A percentile compares a stretch with the other conserved stretches of the same genome.
Evolutionary conservation across 1,284 basidiomycete species (phyloP).

Genomic region (Rhodotorula sp.): DNA sequence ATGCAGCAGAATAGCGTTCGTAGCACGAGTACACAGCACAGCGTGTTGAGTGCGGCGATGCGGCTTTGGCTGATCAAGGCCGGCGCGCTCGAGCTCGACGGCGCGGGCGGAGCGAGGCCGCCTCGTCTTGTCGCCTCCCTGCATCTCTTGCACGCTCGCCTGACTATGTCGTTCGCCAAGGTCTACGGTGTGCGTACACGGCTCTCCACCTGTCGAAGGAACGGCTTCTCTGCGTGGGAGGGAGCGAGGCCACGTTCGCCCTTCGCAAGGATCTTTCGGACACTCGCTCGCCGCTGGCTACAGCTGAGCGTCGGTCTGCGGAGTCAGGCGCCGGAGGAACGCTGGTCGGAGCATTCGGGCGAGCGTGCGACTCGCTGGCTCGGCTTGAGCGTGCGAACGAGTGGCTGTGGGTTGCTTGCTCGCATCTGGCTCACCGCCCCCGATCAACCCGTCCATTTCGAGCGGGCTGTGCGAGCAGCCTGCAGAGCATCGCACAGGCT

Average conservation of each 20-base stretch:
- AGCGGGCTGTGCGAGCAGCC: no score
- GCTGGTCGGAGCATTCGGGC: neutral
- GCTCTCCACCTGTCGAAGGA: neutral
- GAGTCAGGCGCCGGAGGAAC: no score
- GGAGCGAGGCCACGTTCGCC: neutral
- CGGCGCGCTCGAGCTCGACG: neutral
- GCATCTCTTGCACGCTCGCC: neutral
- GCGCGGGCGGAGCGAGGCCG: neutral
- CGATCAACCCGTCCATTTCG: no score
- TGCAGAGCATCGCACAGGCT: no score
- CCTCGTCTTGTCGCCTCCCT: neutral
- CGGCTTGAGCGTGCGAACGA: no score
- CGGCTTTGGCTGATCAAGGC: no score
- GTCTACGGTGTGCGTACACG: conserved; percentile 23
- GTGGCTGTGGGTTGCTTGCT: no score
- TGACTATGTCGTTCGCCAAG: conserved; percentile 20
- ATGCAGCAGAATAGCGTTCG: no score
- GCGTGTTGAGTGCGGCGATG: neutral
- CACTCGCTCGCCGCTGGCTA: neutral
- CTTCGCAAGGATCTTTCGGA: neutral
- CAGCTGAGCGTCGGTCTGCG: no score
- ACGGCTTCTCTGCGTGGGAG: neutral
- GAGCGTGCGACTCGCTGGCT: no score
- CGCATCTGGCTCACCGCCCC: no score
- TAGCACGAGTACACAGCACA: no score